Percentiles rank a stretch among this genome's conserved stretches.
These are phyloP conservation scores for Endotrypanum monterogeii DNA, from an alignment of 208 protist genomes.

Conservation along the genomic window DNA sequence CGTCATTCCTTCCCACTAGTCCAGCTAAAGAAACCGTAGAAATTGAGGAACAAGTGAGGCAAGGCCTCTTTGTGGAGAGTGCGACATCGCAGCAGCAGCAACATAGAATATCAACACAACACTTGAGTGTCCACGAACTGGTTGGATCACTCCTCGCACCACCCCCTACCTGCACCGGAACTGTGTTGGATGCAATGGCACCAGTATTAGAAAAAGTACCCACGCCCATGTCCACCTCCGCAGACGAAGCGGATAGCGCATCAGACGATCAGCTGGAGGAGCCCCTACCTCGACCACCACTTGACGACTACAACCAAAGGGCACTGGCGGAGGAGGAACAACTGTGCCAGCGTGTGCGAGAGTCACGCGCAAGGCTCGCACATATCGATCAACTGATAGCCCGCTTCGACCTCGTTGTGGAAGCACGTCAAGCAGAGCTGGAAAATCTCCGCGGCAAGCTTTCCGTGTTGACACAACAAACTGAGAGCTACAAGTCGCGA, in stretches of 20 bases:
- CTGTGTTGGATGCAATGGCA: background rate
- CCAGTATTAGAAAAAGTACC: background rate
- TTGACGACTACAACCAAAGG: background rate
- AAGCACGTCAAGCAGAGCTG: conserved; percentile 25
- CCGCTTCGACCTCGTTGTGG: conserved; percentile 23
- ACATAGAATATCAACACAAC: background rate
- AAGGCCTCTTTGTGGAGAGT: background rate
- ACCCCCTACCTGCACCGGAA: background rate
- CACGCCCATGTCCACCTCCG: background rate
- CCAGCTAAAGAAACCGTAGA: background rate
- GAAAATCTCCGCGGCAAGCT: conserved; percentile 12
- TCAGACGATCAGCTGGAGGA: conserved; percentile 6
- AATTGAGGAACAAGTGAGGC: background rate
- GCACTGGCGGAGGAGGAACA: conserved; percentile 7
- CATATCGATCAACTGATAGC: conserved; percentile 14
- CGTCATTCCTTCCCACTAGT: background rate
- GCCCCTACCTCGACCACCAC: conserved; percentile 18
- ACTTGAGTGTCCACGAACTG: conserved; percentile 1
- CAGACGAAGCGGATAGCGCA: background rate
- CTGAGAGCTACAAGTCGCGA: conserved; percentile 24
- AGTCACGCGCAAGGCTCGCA: conserved; percentile 11
- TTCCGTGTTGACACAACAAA: conserved; percentile 23
- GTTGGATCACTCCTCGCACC: background rate
- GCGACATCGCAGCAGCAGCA: background rate
- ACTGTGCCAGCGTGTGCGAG: conserved; percentile 5